Base-by-base conservation (phyloP, 148 eudicot species). In the Rhododendron williamsianum region DNA sequence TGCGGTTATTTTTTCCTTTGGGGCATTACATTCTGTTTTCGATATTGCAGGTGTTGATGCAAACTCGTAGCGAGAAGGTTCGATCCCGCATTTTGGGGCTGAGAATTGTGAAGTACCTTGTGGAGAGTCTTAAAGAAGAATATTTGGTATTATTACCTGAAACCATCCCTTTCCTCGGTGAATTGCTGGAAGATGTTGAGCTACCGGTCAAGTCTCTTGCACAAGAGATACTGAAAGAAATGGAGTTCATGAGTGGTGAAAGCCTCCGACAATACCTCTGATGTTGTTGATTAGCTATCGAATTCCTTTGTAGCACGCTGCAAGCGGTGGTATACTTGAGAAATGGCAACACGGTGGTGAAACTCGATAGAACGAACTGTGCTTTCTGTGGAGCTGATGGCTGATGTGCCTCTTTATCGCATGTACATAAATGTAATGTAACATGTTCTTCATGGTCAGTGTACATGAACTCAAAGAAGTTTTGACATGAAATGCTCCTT, bases 151-250 rank as follows among this genome's bases (percentile, higher is more conserved):
- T 95, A 43, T 85, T 97, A 90, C 91, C 98, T 9, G 99, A 97
- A 85, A 95, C 98, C 23, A 95, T 97, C 43, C 98, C 99, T 56
- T 97, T 94, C 96, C 95, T 97, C 3, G 94, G 93, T 54, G 99
- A 97, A 89, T 86, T 95, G 89, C 92, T 97, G 25, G 99, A 97
- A 89, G 99, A 97, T 86, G 92, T 89, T 4, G 99, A 97, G 91
- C 90, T 88, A 74, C 87, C 93, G 19, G 98, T 97, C 49, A 97
- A 95, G 86, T 90, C 94, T 23, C 96, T 95, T 81, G 98, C 99
- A 5, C 99, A 95, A 89, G 98, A 97, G 84, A 93, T 95, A 77
- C 90, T 95, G 11, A 95, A 90, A 89, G 99, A 97, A 86, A 90
- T 97, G 86, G 99, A 97, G 86, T 56, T 91, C 36, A 45, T 95